Evolutionary conservation across 495 filamentous ascomycete genomes (phyloP).

Genomic region (Aspergillus sparsus): DNA sequence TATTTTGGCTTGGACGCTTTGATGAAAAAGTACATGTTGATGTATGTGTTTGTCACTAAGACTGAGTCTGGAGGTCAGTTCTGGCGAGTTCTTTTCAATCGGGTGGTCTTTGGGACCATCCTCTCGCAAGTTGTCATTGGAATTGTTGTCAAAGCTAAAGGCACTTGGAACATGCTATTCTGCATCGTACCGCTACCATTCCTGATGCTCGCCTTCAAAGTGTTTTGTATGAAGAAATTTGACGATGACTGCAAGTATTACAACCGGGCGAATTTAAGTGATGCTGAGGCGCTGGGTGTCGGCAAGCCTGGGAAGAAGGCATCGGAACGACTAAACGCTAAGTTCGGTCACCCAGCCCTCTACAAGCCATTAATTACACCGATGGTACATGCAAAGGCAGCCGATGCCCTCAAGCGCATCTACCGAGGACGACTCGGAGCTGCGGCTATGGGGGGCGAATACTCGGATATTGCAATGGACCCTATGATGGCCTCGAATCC

Average conservation of each 20-base stretch:
- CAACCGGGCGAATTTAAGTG: constrained; percentile 60
- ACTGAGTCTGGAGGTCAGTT: constrained; percentile 93
- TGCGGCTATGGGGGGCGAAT: constrained; percentile 62
- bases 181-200: constrained; percentile 76
- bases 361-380: constrained; percentile 87
- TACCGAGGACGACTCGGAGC: constrained; percentile 76
- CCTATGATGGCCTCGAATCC: constrained; percentile 74
- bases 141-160: constrained; percentile 64
- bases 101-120: constrained; percentile 79
- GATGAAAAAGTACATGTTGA: constrained; percentile 90
- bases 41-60: constrained; percentile 96
- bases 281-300: constrained; percentile 56
- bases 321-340: constrained; percentile 71
- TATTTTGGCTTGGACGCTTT: constrained; percentile 88
- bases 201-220: constrained; percentile 80
- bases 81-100: constrained; percentile 91
- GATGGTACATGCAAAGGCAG: constrained; percentile 91
- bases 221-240: constrained; percentile 74
- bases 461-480: constrained; percentile 75
- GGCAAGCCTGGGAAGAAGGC: constrained; percentile 51
- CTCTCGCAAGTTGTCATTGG: constrained; percentile 79
- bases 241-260: constrained; percentile 78
- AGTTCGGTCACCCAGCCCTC: constrained; percentile 90
- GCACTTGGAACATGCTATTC: constrained; percentile 59
- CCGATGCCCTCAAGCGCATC: constrained; percentile 75